These are phyloP conservation scores for Teratosphaeria nubilosa DNA, from an alignment of 2,329 filamentous ascomycete species.

Conservation along the genomic window DNA sequence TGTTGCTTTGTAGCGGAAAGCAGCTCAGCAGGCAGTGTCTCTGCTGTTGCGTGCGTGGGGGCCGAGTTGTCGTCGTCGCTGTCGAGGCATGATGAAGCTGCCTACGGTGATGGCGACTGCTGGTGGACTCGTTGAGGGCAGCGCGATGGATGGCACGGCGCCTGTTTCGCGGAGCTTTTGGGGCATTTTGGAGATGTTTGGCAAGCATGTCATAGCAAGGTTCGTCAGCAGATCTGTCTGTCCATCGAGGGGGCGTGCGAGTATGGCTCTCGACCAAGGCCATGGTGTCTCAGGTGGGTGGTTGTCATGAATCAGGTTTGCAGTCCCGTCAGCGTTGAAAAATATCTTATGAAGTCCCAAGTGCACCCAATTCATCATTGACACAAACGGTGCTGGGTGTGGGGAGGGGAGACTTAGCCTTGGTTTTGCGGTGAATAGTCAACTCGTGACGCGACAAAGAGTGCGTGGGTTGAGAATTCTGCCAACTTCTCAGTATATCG, in stretches of 20 bases:
- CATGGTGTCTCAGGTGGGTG: not conserved
- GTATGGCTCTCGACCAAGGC: not conserved
- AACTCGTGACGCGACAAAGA: not conserved
- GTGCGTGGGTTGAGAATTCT: not conserved
- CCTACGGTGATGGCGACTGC: not conserved
- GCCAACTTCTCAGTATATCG: not conserved
- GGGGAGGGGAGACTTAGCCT: not conserved
- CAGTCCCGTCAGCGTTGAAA: not conserved
- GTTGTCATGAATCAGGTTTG: not conserved
- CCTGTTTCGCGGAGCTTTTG: not conserved
- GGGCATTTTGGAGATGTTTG: not conserved
- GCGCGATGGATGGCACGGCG: not conserved
- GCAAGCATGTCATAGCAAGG: not conserved
- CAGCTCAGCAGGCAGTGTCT: not conserved
- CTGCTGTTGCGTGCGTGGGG: not conserved
- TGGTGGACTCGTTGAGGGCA: not conserved
- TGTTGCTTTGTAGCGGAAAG: not conserved
- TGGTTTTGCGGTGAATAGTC: not conserved
- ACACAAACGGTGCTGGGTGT: not conserved
- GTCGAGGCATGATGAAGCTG: not conserved
- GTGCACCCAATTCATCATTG: not conserved
- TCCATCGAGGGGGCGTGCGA: not conserved
- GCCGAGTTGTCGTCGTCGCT: not conserved
- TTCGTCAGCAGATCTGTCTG: not conserved
- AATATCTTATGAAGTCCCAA: not conserved